phyloP scores from a whole-genome alignment of 495 filamentous ascomycete genomes.

The Aspergillus steynii region DNA sequence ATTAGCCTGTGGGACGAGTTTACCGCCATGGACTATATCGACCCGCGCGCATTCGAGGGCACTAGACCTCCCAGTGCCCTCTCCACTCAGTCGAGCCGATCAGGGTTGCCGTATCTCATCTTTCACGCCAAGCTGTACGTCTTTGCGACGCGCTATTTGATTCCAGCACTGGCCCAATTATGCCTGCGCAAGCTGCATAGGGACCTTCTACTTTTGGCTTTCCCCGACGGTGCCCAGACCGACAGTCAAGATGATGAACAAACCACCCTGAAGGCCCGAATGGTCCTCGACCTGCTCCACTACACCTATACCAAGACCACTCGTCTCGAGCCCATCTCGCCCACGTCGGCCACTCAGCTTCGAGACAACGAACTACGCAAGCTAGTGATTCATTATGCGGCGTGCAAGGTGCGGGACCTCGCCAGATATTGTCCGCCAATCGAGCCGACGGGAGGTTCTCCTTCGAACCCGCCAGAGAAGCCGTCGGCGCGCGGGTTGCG shows the following conservation, averaged over 20 bases:
- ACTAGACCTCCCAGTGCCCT: conserved; percentile 16
- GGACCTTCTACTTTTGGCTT: conserved; percentile 35
- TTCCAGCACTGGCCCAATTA: conserved; percentile 44
- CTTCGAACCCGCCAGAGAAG: conserved; percentile 23
- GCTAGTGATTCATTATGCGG: conserved; percentile 45
- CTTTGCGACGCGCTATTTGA: conserved; percentile 47
- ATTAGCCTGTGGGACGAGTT: conserved; percentile 46
- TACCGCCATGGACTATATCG: conserved; percentile 35
- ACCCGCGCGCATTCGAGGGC: conserved; percentile 21
- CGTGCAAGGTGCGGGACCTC: conserved; percentile 46
- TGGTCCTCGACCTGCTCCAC: conserved; percentile 43
- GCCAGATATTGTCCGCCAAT: conserved; percentile 37
- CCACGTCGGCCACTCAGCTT: conserved; percentile 45
- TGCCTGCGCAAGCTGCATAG: conserved; percentile 45
- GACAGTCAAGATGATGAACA: conserved; percentile 20
- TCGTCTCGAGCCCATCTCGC: conserved; percentile 44
- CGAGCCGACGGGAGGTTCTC: conserved; percentile 29
- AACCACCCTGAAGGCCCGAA: conserved; percentile 31
- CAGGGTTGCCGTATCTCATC: conserved; percentile 39
- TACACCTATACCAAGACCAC: conserved; percentile 46
- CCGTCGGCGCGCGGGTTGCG: conserved; percentile 34
- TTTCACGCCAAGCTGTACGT: conserved; percentile 52
- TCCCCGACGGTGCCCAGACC: conserved; percentile 21
- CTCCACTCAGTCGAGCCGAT: conserved; percentile 11
- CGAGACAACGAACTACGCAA: conserved; percentile 47